Base-by-base conservation (phyloP, 768 basidiomycete species). In the Podaxis sp. region DNA sequence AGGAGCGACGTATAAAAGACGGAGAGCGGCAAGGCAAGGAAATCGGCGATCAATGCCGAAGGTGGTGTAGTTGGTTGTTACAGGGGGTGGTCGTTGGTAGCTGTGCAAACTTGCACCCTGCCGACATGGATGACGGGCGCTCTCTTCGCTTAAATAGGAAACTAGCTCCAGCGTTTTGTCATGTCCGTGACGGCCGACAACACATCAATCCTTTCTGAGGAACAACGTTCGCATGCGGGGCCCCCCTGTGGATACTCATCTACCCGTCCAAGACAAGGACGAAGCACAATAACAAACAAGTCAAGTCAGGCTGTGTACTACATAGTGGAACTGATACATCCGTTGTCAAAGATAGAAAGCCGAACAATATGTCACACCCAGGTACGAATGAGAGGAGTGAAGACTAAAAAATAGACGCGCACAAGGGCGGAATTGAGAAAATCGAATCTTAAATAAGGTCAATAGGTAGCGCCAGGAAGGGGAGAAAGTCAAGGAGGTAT, bases 271-370 rank as follows among this genome's bases (percentile, higher is more conserved):
- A 22, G n/a, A 46, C 17, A n/a, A 17, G 17, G 44, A 20, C 4
- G 17, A 4, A n/a, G n/a, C 44, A 10, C 44, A 46, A 20, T 46
- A 46, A 46, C 40, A 46, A 46, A 46, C 17, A 22, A 17, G 20
- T 7, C 15, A 20, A 46, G 44, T 15, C 60, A 41, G 49, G 58
- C 22, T 54, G 41, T 44, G 52, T 55, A 63, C 66, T 73, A 73
- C 68, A 71, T 62, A 67, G 58, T 65, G 50, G 65, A 69, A 72
- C 71, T 75, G 71, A 74, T 77, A 77, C 75, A 76, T 74, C 74
- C 73, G 67, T 69, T 66, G 67, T 66, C 62, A 66, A 63, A 68
- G 37, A 54, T 58, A 65, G 62, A 52, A 63, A 68, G 65, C 48
- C 57, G 55, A 58, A 60, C 65, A 63, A 55, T 49, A 65, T 63